Percentiles rank a stretch among this genome's conserved stretches.
phyloP scores from a whole-genome alignment of 1,284 basidiomycete species.

The Schizopora paradoxa region DNA sequence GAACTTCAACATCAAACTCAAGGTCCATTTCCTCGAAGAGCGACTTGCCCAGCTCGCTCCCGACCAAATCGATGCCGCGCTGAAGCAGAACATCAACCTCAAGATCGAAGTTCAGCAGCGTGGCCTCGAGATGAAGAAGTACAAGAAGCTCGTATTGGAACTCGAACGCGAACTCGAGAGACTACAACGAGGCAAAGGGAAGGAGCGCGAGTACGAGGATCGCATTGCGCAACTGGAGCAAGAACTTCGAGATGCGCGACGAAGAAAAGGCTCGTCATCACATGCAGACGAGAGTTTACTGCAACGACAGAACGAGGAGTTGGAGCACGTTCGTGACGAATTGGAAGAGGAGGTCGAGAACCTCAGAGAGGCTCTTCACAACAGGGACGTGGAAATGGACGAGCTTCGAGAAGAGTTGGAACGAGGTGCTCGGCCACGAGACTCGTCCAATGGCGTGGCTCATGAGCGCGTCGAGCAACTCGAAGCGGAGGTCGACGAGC shows the following conservation, averaged over 20 bases:
- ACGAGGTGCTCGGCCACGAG: conserved; percentile 26
- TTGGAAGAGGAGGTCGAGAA: conserved; percentile 62
- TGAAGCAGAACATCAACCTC: conserved; percentile 91
- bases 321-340: conserved; percentile 35
- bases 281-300: conserved; percentile 43
- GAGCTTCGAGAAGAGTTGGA: conserved; percentile 65
- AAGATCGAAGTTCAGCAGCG: conserved; percentile 91
- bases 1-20: conserved; percentile 91
- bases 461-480: conserved; percentile 49
- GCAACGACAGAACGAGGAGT: conserved; percentile 54
- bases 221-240: conserved; percentile 62
- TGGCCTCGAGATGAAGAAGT: conserved; percentile 88
- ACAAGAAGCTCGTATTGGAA: conserved; percentile 84
- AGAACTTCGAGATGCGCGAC: conserved; percentile 59
- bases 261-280: conserved; percentile 32
- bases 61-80: conserved; percentile 85
- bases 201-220: conserved; percentile 63
- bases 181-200: conserved; percentile 47
- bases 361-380: conserved; percentile 49
- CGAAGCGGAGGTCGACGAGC: conserved; percentile 60
- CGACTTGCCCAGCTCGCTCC: conserved; percentile 83
- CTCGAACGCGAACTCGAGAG: conserved; percentile 76
- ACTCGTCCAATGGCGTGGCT: conserved; percentile 37
- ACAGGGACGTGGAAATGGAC: conserved; percentile 74
- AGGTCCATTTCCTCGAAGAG: conserved; percentile 91